These are phyloP conservation scores for Mycena venus DNA, from an alignment of 768 basidiomycete genomes.

Conservation along the genomic window DNA sequence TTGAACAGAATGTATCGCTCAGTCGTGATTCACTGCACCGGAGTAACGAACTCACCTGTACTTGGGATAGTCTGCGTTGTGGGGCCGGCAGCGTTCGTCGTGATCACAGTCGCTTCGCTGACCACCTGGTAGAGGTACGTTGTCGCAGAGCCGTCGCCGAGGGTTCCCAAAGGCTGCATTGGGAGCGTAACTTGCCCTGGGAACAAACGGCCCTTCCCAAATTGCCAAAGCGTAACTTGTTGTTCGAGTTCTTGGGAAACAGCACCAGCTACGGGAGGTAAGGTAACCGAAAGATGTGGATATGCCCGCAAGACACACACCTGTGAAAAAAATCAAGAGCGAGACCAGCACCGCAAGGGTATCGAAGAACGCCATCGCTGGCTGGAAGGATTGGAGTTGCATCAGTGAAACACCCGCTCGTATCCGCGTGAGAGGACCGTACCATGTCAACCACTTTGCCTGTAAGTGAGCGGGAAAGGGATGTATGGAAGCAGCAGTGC, in stretches of 20 bases:
- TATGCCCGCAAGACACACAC: not conserved
- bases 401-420: not conserved
- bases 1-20: not conserved
- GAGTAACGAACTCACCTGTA: not conserved
- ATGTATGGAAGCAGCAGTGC: not conserved
- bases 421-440: too few species aligned
- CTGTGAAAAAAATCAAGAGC: not conserved
- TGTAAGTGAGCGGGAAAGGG: not conserved
- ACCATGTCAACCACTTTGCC: not conserved
- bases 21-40: not conserved
- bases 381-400: not conserved
- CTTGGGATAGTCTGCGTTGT: not conserved
- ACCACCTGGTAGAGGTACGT: conserved; percentile 12
- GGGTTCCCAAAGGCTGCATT: not conserved
- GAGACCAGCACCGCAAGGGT: not conserved
- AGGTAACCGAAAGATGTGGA: not conserved
- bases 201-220: not conserved
- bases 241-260: not conserved
- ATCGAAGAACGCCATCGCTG: not conserved
- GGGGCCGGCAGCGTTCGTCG: not conserved
- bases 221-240: conserved; percentile 20
- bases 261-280: not conserved
- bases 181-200: not conserved
- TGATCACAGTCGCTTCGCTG: not conserved
- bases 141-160: not conserved